Evolutionary conservation across 2,329 filamentous ascomycete species (phyloP).

Genomic region (Hirsutella rhossiliensis): DNA sequence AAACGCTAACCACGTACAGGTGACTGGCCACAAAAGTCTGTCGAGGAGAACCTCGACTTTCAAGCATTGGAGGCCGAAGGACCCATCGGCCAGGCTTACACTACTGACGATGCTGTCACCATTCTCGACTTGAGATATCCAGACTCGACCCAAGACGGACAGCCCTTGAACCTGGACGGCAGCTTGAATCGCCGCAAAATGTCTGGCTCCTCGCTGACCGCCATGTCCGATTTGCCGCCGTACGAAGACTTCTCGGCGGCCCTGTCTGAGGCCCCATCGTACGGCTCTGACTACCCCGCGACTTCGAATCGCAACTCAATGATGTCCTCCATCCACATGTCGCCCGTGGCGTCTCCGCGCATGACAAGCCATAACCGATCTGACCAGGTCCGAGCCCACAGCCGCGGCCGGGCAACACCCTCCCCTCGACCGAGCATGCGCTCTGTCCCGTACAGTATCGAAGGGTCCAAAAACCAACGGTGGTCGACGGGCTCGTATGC

Average conservation of each 20-base stretch:
- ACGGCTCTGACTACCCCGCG: slow-evolving; percentile 53
- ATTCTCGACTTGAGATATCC: slow-evolving; percentile 48
- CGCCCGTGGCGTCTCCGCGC: slow-evolving; percentile 59
- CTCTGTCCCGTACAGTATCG: slow-evolving; percentile 59
- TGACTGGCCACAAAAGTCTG: slow-evolving; percentile 40
- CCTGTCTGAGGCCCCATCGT: slow-evolving; percentile 55
- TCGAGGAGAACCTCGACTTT: slow-evolving; percentile 44
- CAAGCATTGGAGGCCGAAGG: slow-evolving; percentile 44
- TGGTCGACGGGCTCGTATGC: slow-evolving; percentile 70
- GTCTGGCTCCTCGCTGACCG: slow-evolving; percentile 62
- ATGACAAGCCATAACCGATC: slow-evolving; percentile 49
- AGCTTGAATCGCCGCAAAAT: slow-evolving; percentile 47
- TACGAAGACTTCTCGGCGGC: slow-evolving; percentile 60
- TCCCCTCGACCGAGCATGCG: slow-evolving; percentile 57
- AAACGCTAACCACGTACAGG: not conserved
- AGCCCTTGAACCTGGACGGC: slow-evolving; percentile 37
- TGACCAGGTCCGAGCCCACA: slow-evolving; percentile 50
- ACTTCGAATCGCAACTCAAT: slow-evolving; percentile 57
- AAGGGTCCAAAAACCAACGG: slow-evolving; percentile 54
- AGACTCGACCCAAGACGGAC: slow-evolving; percentile 33
- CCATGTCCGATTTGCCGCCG: slow-evolving; percentile 54
- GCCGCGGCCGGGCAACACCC: slow-evolving; percentile 58
- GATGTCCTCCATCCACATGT: slow-evolving; percentile 59
- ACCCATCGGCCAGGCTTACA: slow-evolving; percentile 49
- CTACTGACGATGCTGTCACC: slow-evolving; percentile 49